A percentile compares a stretch with the other conserved stretches of the same genome.
Conservation (phyloP, 2,329 filamentous ascomycete genomes). For the Trichoderma sp. region DNA sequence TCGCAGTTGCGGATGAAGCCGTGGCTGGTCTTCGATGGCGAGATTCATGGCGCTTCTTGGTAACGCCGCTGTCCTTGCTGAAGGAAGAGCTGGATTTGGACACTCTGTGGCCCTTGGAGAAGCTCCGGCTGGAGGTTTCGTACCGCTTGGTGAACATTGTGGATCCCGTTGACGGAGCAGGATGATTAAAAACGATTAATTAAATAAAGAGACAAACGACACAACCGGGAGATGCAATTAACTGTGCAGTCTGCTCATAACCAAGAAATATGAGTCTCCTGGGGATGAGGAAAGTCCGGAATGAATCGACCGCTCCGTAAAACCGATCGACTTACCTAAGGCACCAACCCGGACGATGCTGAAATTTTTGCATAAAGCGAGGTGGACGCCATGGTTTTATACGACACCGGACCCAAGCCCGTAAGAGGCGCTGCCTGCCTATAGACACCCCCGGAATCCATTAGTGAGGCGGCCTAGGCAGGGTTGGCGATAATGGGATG, state of each 20-base stretch:
- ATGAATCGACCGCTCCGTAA: conserved; percentile 28
- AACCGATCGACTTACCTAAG: conserved; percentile 46
- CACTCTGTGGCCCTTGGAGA: conserved; percentile 48
- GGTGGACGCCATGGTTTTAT: conserved; percentile 24
- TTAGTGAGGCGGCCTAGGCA: conserved; percentile 20
- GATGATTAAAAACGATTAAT: not conserved
- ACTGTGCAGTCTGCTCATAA: not conserved
- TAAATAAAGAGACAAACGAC: not conserved
- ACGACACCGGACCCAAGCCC: conserved; percentile 8
- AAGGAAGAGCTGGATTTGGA: conserved; percentile 47
- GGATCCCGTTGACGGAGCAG: conserved; percentile 2
- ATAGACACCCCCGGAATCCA: conserved; percentile 24
- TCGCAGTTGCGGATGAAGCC: conserved; percentile 38
- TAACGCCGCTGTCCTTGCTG: conserved; percentile 48
- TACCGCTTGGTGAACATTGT: conserved; percentile 48
- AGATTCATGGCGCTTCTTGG: conserved; percentile 53
- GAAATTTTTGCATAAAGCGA: conserved; percentile 22
- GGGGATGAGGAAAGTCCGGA: conserved; percentile 21
- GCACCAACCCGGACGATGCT: conserved; percentile 25
- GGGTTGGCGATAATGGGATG: conserved; percentile 18
- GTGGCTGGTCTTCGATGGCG: conserved; percentile 47
- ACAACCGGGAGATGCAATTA: not conserved
- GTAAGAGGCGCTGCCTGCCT: conserved; percentile 17
- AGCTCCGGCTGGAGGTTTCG: conserved; percentile 48
- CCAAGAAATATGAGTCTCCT: not conserved